phyloP scores from a whole-genome alignment of 2,329 filamentous ascomycete species.

The Nemania serpens region DNA sequence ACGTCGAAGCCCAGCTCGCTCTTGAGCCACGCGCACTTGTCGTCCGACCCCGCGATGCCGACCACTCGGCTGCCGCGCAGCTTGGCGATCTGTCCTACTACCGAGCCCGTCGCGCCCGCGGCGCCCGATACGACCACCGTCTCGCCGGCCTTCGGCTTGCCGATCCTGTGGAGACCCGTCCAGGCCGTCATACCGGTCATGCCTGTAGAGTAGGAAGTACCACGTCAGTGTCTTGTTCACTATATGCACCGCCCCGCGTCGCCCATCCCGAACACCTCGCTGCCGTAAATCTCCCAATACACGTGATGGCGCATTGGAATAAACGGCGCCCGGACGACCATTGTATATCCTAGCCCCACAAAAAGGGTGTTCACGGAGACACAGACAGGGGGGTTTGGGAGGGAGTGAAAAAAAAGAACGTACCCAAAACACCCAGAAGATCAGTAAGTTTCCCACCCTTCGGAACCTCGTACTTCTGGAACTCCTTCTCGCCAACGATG shows the following conservation, averaged over 20 bases:
- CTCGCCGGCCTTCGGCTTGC: constrained; percentile 69
- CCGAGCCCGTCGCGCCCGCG: constrained; percentile 76
- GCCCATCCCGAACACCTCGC: not conserved
- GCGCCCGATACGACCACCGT: constrained; percentile 79
- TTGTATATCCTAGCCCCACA: too few relatives aligned
- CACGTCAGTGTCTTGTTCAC: constrained; percentile 9
- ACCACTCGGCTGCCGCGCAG: constrained; percentile 66
- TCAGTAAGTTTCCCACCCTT: constrained; percentile 56
- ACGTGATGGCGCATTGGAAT: not conserved
- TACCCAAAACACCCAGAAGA: constrained; percentile 61
- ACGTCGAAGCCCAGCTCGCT: constrained; percentile 62
- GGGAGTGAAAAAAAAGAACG: constrained; percentile 1
- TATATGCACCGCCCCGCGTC: not conserved
- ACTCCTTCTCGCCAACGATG: constrained; percentile 58
- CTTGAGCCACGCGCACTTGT: constrained; percentile 66
- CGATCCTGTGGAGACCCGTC: constrained; percentile 73
- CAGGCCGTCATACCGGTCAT: constrained; percentile 76
- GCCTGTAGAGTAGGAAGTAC: constrained; percentile 39
- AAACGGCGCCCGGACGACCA: too few relatives aligned
- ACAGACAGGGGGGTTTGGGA: not conserved
- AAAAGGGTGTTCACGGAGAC: not conserved
- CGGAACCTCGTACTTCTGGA: constrained; percentile 50
- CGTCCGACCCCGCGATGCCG: constrained; percentile 67
- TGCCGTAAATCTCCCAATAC: not conserved
- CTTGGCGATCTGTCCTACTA: constrained; percentile 80